These are phyloP conservation scores for Salix koriyanagi DNA, from an alignment of 345 rosid genomes.

Conservation along the genomic window DNA sequence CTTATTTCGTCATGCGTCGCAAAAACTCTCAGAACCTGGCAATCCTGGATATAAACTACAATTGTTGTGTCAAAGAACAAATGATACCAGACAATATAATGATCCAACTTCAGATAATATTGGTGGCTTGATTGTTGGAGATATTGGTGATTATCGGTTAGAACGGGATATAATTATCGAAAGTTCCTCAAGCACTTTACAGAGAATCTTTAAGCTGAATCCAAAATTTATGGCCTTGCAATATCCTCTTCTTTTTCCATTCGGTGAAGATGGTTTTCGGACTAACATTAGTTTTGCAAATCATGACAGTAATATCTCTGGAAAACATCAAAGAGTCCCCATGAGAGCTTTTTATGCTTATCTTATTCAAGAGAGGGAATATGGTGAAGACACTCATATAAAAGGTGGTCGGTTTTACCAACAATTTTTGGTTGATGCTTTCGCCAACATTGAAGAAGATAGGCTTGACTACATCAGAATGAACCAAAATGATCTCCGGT, in stretches of 20 bases:
- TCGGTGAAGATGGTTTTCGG: neutral
- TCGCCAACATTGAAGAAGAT: neutral
- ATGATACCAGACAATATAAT: neutral
- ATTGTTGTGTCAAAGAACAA: neutral
- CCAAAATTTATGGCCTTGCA: neutral
- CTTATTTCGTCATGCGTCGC: too few species aligned
- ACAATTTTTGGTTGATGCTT: neutral
- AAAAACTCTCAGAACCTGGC: too few species aligned
- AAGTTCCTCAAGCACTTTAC: too few species aligned
- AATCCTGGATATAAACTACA: too few species aligned
- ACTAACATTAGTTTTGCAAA: neutral
- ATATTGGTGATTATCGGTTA: neutral
- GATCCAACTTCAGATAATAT: neutral
- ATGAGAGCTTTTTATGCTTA: neutral
- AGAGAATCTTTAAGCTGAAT: neutral
- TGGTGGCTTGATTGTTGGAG: neutral
- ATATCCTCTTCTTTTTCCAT: neutral
- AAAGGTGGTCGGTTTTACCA: neutral
- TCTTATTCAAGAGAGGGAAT: neutral
- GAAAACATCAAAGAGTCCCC: neutral
- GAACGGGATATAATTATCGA: neutral
- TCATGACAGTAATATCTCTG: rapidly evolving
- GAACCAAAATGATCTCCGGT: neutral
- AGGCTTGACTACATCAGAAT: neutral
- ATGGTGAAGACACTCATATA: too few species aligned